Percentiles rank a stretch among this genome's conserved stretches.
Conservation (phyloP, 1,139 yeast species). For the Arxiozyma slooffiae region DNA sequence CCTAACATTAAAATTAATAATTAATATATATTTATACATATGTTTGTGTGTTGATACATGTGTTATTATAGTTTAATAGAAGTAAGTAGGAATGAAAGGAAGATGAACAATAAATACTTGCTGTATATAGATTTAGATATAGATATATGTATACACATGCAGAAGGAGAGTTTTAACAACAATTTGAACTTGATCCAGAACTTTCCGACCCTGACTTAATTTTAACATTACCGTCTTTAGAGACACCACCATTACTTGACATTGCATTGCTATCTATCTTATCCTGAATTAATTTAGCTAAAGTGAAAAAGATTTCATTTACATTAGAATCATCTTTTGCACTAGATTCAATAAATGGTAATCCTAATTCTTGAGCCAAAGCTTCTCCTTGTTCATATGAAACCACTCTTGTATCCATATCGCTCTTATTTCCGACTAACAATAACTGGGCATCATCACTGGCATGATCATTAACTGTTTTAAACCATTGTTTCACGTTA, state of each 20-base stretch:
- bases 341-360: constrained; percentile 90
- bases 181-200: constrained; percentile 23
- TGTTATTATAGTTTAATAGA: too few species aligned
- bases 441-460: constrained; percentile 94
- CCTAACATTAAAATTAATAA: not conserved
- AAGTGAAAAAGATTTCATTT: constrained; percentile 80
- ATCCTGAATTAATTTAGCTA: constrained; percentile 79
- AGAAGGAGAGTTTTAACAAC: constrained; percentile 14
- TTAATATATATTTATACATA: too few species aligned
- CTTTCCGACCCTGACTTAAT: constrained; percentile 18
- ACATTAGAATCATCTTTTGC: constrained; percentile 93
- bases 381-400: constrained; percentile 83
- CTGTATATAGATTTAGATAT: not conserved
- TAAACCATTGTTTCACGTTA: constrained; percentile 78
- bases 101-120: not conserved
- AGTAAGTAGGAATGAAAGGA: not conserved
- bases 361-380: constrained; percentile 73
- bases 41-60: too few species aligned
- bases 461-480: constrained; percentile 93
- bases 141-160: not conserved
- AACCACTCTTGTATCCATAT: constrained; percentile 65
- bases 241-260: constrained; percentile 10
- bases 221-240: constrained; percentile 29
- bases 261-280: constrained; percentile 42
- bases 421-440: constrained; percentile 92